A percentile compares a stretch with the other conserved stretches of the same genome.
phyloP scores from a whole-genome alignment of 441 rosid species.

The Gossypium aridum region DNA sequence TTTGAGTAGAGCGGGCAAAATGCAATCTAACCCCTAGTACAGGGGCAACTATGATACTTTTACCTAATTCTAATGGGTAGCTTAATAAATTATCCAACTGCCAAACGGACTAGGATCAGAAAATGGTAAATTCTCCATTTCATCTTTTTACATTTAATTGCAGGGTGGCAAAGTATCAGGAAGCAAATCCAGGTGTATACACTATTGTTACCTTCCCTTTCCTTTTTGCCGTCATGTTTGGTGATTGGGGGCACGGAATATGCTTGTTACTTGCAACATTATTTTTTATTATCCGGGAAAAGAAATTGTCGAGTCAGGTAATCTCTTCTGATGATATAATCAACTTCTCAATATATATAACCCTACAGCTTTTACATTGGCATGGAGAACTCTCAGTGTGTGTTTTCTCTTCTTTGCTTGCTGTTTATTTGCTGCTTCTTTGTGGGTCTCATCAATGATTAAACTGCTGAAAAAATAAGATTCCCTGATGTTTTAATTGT shows the following conservation, averaged over 20 bases:
- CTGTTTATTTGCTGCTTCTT: neutral
- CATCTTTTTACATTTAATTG: slow-evolving; percentile 18
- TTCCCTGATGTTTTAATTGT: neutral
- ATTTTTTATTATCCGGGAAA: slow-evolving; percentile 58
- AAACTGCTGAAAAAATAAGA: neutral
- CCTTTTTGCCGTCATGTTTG: slow-evolving; percentile 98
- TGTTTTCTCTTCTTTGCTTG: neutral
- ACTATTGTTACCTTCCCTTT: slow-evolving; percentile 89
- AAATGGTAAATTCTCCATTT: neutral
- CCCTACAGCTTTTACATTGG: neutral
- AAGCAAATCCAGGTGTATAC: slow-evolving; percentile 89
- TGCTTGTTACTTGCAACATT: slow-evolving; percentile 75
- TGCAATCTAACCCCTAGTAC: neutral
- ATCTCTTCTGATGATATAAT: slow-evolving; percentile 8
- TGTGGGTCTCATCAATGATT: neutral
- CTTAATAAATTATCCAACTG: neutral
- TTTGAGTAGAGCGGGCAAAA: neutral
- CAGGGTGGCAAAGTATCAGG: slow-evolving; percentile 96
- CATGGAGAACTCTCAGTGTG: neutral
- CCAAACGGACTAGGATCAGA: neutral
- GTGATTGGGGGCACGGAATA: slow-evolving; percentile 99
- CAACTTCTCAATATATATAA: neutral
- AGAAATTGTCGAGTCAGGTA: slow-evolving; percentile 88
- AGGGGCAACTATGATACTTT: neutral
- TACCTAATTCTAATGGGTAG: neutral